Percentiles rank a stretch among this genome's conserved stretches.
phyloP scores from a whole-genome alignment of 148 eudicot species.

The Dysphania ambrosioides region DNA sequence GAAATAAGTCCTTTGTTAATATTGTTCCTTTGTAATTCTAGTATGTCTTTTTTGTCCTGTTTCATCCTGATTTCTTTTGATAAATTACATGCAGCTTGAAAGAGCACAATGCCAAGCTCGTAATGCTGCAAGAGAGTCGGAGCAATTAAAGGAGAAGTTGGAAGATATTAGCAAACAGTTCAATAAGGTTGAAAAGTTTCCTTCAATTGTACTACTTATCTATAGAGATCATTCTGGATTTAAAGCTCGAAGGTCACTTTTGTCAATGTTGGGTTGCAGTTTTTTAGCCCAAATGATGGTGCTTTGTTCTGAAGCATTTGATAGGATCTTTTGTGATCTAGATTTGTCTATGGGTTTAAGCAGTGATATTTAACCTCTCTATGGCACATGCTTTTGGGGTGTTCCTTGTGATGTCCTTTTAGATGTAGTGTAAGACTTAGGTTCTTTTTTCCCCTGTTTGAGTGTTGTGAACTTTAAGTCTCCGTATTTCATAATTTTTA shows the following conservation, averaged over 20 bases:
- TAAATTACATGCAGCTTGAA: slow-evolving; percentile 53
- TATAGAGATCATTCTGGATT: background rate
- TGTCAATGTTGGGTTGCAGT: background rate
- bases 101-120: slow-evolving; percentile 68
- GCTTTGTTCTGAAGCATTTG: too few relatives aligned
- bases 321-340: background rate
- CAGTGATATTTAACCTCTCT: background rate
- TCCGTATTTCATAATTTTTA: too few relatives aligned
- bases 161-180: slow-evolving; percentile 52
- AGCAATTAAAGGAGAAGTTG: slow-evolving; percentile 53
- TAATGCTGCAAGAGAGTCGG: slow-evolving; percentile 71
- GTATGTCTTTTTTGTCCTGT: background rate
- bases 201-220: slow-evolving; percentile 5
- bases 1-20: background rate
- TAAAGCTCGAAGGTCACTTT: background rate
- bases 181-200: slow-evolving; percentile 41
- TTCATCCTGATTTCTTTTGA: background rate
- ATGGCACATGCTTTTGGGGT: background rate
- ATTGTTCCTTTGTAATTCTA: background rate
- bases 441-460: too few relatives aligned
- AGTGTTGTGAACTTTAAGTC: too few relatives aligned
- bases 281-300: background rate
- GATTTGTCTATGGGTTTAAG: background rate
- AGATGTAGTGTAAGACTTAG: background rate
- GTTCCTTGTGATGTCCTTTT: background rate